A percentile compares a stretch with the other conserved stretches of the same genome.
These are phyloP conservation scores for Macrophomina tecta DNA, from an alignment of 2,329 filamentous ascomycete species.

Conservation along the genomic window DNA sequence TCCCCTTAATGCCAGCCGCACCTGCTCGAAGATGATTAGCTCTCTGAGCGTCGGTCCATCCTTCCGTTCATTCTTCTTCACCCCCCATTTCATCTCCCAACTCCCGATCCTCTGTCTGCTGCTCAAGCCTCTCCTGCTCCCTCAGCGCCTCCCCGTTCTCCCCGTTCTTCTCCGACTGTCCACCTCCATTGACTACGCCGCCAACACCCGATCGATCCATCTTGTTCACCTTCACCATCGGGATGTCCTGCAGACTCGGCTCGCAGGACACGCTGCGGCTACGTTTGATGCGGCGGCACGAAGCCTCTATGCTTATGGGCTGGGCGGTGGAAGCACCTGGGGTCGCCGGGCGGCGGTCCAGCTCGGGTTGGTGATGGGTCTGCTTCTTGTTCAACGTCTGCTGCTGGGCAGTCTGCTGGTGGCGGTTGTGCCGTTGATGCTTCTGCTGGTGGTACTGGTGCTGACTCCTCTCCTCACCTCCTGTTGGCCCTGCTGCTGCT, in stretches of 20 bases:
- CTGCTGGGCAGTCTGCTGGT: background rate
- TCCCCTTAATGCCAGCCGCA: background rate
- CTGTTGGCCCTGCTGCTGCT: background rate
- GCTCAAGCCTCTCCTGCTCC: background rate
- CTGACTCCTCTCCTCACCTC: background rate
- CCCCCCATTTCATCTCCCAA: too few relatives aligned
- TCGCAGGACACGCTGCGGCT: background rate
- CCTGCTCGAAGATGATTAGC: constrained; percentile 1
- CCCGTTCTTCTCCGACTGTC: background rate
- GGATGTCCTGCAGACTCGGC: background rate
- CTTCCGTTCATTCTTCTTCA: background rate
- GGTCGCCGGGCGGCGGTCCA: background rate
- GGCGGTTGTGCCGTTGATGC: background rate
- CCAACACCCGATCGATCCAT: too few relatives aligned
- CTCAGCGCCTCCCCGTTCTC: background rate
- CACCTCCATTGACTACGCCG: background rate
- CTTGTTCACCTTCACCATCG: background rate
- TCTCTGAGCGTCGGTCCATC: background rate
- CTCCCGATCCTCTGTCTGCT: background rate
- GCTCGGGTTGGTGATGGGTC: background rate
- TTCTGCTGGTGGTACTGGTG: background rate
- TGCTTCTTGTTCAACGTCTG: background rate
- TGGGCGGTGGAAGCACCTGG: background rate
- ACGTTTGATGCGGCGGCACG: background rate
- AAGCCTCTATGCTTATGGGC: background rate